Percentiles rank a stretch among this genome's conserved stretches.
phyloP scores from a whole-genome alignment of 1,139 yeast genomes.

The Yamadazyma conglobata region DNA sequence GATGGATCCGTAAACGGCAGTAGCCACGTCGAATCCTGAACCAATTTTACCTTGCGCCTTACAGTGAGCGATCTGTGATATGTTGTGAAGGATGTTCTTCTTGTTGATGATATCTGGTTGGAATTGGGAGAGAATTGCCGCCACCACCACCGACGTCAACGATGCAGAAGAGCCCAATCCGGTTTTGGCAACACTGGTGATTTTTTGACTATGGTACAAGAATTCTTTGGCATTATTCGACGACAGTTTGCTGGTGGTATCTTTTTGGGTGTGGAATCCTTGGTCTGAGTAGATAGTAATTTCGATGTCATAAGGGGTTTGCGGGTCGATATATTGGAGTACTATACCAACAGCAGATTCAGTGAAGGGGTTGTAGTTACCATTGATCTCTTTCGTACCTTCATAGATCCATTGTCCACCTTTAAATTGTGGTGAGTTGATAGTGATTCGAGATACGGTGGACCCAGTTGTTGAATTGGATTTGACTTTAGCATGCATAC shows the following conservation, averaged over 20 bases:
- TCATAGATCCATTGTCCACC: constrained; percentile 69
- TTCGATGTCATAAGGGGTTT: constrained; percentile 26
- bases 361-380: constrained; percentile 66
- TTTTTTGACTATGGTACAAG: constrained; percentile 55
- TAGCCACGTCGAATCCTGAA: constrained; percentile 94
- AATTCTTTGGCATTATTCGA: constrained; percentile 42
- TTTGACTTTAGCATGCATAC: constrained; percentile 76
- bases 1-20: constrained; percentile 91
- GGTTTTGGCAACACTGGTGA: constrained; percentile 80
- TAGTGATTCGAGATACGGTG: constrained; percentile 3
- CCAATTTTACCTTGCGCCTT: constrained; percentile 93
- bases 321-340: constrained; percentile 46
- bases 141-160: constrained; percentile 73
- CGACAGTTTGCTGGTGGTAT: constrained; percentile 32
- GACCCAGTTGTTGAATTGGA: constrained; percentile 1
- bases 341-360: constrained; percentile 59
- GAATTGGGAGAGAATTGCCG: constrained; percentile 59
- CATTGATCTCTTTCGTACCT: constrained; percentile 23
- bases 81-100: constrained; percentile 58
- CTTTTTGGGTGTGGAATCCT: constrained; percentile 79
- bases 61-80: constrained; percentile 89
- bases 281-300: constrained; percentile 79
- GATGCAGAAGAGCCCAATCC: constrained; percentile 98
- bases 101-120: constrained; percentile 16
- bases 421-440: constrained; percentile 72